Evolutionary conservation across 2,329 filamentous ascomycete species (phyloP), one percentile per base, ranked within the genome.

Genomic region (Sporothrix brasiliensis): DNA sequence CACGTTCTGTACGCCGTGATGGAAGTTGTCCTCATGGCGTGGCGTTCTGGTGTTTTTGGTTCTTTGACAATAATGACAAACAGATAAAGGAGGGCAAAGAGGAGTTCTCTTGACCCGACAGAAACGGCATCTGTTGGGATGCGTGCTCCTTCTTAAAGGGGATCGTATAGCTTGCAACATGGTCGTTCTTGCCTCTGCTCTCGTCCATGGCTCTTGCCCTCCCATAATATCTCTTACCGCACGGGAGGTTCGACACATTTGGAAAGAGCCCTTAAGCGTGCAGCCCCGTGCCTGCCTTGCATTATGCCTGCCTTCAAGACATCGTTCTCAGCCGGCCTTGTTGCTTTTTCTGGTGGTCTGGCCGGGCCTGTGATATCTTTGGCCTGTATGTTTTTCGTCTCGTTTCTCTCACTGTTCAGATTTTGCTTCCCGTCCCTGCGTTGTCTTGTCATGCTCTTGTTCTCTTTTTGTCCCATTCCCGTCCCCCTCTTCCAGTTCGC

Each of bases 131-230:
- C 21, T 63, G 58, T 47, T 63, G 58, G 58, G 39, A 44, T 47
- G 58, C 5, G 3, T 34, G 58, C 39, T 27, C 39, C 58, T 47
- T 47, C 56, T 63, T 63, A 63, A 63, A 63, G 58, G n/a, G 56
- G 56, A 10, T 16, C 27, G 6, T 47, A 4, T 27, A 13, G 21
- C 14, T 27, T 63, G 2, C 11, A 27, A 3, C 13, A 5, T 16
- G n/a, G 19, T 34, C 34, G 13, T 27, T 63, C 39, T 63, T 47
- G 21, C 58, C 21, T 63, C 34, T 16, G 2, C 39, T 11, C 1
- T 44, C 13, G n/a, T 11, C 41, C 19, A 10, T 58, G 7, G 5
- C 30, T 41, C 30, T n/a, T 41, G 19, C 54, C 54, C 10, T n/a
- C 54, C 19, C 10, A 2, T 4, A 10, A 21, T 21, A 7, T 41